These are phyloP conservation scores for Staphylotrichum tortipilum DNA, from an alignment of 495 filamentous ascomycete species.

Conservation along the genomic window DNA sequence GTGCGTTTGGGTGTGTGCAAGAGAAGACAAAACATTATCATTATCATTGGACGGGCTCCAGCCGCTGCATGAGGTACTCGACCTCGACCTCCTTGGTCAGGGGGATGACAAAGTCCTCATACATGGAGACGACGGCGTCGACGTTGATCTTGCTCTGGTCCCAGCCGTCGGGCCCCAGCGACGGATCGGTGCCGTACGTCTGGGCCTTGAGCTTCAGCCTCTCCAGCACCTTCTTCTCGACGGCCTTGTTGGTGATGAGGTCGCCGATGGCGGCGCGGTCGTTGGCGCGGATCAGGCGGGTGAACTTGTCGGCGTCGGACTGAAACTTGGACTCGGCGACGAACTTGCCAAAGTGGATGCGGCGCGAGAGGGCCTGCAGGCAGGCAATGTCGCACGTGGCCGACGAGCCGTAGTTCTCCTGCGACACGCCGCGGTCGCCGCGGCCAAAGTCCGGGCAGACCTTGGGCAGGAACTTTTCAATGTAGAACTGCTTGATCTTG, in stretches of 20 bases:
- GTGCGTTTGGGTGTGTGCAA: no score
- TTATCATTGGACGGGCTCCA: slow-evolving; percentile 38
- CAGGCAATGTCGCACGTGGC: slow-evolving; percentile 86
- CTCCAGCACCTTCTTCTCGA: slow-evolving; percentile 89
- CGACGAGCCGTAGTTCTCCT: slow-evolving; percentile 92
- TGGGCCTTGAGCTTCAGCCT: slow-evolving; percentile 81
- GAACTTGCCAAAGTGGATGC: slow-evolving; percentile 98
- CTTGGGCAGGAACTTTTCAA: slow-evolving; percentile 68
- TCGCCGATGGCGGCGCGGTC: slow-evolving; percentile 75
- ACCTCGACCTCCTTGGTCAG: slow-evolving; percentile 96
- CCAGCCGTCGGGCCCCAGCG: slow-evolving; percentile 19
- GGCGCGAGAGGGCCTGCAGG: slow-evolving; percentile 80
- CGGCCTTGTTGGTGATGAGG: slow-evolving; percentile 81
- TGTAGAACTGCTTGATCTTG: slow-evolving; percentile 78
- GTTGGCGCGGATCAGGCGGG: slow-evolving; percentile 64
- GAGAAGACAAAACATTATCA: slow-evolving; percentile 8
- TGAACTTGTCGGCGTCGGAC: slow-evolving; percentile 71
- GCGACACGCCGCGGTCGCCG: slow-evolving; percentile 71
- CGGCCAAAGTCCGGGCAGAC: slow-evolving; percentile 64
- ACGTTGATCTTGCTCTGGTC: slow-evolving; percentile 69
- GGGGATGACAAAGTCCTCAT: slow-evolving; percentile 91
- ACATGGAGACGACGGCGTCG: slow-evolving; percentile 90
- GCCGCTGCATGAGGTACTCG: slow-evolving; percentile 91
- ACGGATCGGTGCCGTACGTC: slow-evolving; percentile 89
- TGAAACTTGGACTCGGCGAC: slow-evolving; percentile 98